Base-by-base conservation (phyloP, 108 stramenopile species). In the Aureococcus anophagefferens region DNA sequence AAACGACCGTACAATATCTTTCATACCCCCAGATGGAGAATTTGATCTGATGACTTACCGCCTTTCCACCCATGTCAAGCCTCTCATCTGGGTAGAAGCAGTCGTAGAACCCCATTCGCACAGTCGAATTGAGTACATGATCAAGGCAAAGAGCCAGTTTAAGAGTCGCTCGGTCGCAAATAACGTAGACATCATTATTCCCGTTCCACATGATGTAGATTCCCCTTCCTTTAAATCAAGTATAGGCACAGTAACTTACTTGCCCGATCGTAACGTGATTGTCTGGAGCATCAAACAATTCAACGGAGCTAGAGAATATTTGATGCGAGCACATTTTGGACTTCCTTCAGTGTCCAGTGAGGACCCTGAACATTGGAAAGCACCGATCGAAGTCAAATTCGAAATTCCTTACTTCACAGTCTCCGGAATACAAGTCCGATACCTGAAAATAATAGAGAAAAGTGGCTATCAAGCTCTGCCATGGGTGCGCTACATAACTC, bases 341-440 rank as follows among this genome's bases (percentile, higher is more conserved):
- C 76, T 99, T 36, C 98, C 98, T 16, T 91, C 91, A 62, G 95
- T 98, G 67, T 89, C 88, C 65, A 86, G 90, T 11, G 84, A 89
- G 33, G 94, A 95, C 76, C 66, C 76, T 72, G 74, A 73, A 68
- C 87, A 87, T 29, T 98, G 94, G 94, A 94, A 94, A 77, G 82
- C 86, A n/a, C 94, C 94, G 0, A 93, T 94, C 74, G 81, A 84
- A 34, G 95, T 99, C 46, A 92, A 94, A 70, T 99, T 99, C 78
- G 98, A 99, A 77, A 98, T 99, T 69, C 98, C 98, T 17, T 99
- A 99, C 81, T 99, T 99, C 77, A 99, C 98, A 0, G 97, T 98
- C 15, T 90, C 89, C 33, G 98, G 98, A n/a, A 96, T 99, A 66
- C 97, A 98, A 79, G 98, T 99, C 25, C 88, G 98, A 30, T 99